Conservation (phyloP, 2,329 filamentous ascomycete genomes). For the Rhinocladiella similis region DNA sequence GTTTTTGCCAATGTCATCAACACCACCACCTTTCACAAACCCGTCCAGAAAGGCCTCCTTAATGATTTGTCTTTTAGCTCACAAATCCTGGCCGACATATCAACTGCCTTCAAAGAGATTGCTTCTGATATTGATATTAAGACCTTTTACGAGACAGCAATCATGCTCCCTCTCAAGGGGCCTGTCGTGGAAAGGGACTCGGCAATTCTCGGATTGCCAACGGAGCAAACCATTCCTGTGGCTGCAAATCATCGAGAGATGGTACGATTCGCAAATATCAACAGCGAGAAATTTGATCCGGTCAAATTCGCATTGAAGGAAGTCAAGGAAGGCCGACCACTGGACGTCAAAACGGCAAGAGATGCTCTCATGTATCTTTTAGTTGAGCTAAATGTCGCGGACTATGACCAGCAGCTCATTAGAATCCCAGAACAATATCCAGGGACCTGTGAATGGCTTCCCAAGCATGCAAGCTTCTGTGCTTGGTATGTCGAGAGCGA, state of each 20-base stretch:
- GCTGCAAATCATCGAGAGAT: slow-evolving; percentile 8
- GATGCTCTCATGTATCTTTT: background rate
- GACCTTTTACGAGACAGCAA: slow-evolving; percentile 8
- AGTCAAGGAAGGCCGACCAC: too few relatives aligned
- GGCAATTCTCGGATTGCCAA: background rate
- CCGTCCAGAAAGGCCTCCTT: background rate
- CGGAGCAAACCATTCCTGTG: slow-evolving; percentile 1
- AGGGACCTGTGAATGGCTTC: slow-evolving; percentile 7
- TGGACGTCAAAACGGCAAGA: too few relatives aligned
- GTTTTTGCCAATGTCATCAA: slow-evolving; percentile 94
- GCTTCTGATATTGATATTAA: background rate
- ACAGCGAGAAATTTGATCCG: slow-evolving; percentile 7
- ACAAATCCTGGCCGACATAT: slow-evolving; percentile 4
- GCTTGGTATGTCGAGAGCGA: background rate
- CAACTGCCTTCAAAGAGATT: slow-evolving; percentile 2
- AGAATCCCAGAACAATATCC: background rate
- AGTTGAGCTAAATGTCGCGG: background rate
- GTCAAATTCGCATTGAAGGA: slow-evolving; percentile 3
- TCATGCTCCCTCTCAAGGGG: slow-evolving; percentile 4
- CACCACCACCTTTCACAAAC: slow-evolving; percentile 64
- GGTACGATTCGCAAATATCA: background rate
- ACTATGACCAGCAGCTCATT: slow-evolving; percentile 2
- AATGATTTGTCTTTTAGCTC: background rate
- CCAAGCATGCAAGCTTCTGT: background rate
- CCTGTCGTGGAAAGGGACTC: slow-evolving; percentile 6